A percentile compares a stretch with the other conserved stretches of the same genome.
Conservation (phyloP, 140 eudicot genomes). For the Flaveria floridana region DNA sequence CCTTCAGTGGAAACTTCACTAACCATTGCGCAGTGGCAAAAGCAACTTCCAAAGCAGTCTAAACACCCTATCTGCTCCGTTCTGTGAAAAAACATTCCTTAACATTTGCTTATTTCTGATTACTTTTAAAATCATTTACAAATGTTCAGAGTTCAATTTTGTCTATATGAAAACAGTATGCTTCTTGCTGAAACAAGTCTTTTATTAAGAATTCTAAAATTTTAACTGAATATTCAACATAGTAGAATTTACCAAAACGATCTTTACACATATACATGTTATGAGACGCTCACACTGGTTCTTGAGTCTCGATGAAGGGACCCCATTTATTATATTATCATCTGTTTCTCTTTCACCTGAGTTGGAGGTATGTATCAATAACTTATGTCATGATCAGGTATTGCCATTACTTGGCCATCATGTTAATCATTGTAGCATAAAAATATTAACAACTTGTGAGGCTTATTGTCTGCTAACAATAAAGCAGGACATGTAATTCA, state of each 20-base stretch:
- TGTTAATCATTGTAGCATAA: background rate
- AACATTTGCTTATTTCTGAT: background rate
- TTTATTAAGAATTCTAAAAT: background rate
- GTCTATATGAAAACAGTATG: background rate
- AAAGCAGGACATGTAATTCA: background rate
- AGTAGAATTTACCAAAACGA: background rate
- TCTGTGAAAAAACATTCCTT: background rate
- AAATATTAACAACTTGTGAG: background rate
- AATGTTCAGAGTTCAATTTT: background rate
- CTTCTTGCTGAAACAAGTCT: conserved; percentile 1
- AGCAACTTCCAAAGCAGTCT: conserved; percentile 5
- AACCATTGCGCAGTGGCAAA: background rate
- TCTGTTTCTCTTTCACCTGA: background rate
- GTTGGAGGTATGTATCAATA: background rate
- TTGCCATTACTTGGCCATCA: background rate
- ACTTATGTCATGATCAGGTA: background rate
- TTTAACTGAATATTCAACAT: background rate
- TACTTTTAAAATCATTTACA: background rate
- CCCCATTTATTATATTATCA: background rate
- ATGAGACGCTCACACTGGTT: background rate
- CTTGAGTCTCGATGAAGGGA: background rate
- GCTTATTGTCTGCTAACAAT: background rate
- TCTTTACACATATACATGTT: background rate
- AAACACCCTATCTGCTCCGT: background rate
- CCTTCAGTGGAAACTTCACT: background rate